A percentile compares a stretch with the other conserved stretches of the same genome.
phyloP scores from a whole-genome alignment of 306 rosid genomes.

The Cicer cuneatum region DNA sequence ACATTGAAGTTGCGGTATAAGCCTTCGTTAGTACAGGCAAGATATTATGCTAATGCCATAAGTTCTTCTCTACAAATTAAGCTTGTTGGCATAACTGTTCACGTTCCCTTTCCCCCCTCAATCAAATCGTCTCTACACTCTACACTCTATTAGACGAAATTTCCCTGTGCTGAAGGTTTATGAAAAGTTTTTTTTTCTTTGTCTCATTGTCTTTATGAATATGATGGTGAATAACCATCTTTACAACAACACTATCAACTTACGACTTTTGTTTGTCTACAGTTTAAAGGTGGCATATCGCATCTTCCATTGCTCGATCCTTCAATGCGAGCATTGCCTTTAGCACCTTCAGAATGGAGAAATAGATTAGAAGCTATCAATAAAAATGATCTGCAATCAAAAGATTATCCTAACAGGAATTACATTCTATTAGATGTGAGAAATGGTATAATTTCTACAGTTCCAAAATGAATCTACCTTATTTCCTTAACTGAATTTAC shows the following conservation, averaged over 20 bases:
- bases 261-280: constrained; percentile 42
- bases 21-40: constrained; percentile 91
- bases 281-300: constrained; percentile 78
- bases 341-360: constrained; percentile 85
- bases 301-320: constrained; percentile 86
- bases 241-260: constrained; percentile 32
- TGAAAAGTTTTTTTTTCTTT: constrained; percentile 30
- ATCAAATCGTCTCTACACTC: not conserved
- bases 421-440: constrained; percentile 78
- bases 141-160: too few relatives aligned
- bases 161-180: constrained; percentile 29
- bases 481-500: constrained; percentile 27
- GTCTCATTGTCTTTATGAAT: constrained; percentile 16
- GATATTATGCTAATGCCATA: constrained; percentile 11
- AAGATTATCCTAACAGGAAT: constrained; percentile 42
- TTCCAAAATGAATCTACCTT: constrained; percentile 34
- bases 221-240: constrained; percentile 25
- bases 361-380: constrained; percentile 59
- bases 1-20: constrained; percentile 85
- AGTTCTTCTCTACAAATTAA: not conserved
- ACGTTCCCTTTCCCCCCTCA: not conserved
- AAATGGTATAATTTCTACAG: constrained; percentile 69
- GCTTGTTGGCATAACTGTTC: not conserved
- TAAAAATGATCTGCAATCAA: constrained; percentile 46
- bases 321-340: constrained; percentile 77